phyloP scores from a whole-genome alignment of 805 yeast species.

The Lipomyces japonicus region DNA sequence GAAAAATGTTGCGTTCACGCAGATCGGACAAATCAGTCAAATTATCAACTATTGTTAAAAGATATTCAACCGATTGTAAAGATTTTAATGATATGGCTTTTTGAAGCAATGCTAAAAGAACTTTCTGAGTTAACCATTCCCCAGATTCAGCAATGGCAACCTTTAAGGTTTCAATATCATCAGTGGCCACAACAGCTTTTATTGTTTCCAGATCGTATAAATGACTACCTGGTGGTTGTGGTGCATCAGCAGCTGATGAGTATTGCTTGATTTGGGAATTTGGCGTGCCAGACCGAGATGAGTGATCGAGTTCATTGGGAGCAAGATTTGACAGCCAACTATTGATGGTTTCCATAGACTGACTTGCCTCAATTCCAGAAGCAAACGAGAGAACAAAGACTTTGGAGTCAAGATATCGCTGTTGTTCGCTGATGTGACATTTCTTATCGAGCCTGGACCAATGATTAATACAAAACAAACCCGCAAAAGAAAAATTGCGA shows the following conservation, averaged over 20 bases:
- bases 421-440: conserved; percentile 56
- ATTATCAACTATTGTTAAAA: conserved; percentile 50
- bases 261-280: not conserved
- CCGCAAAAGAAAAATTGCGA: not conserved
- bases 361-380: conserved; percentile 58
- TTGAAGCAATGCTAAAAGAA: conserved; percentile 56
- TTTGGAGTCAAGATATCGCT: conserved; percentile 58
- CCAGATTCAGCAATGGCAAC: conserved; percentile 38
- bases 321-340: conserved; percentile 52
- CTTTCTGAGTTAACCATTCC: conserved; percentile 10
- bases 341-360: conserved; percentile 52
- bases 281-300: conserved; percentile 1
- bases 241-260: conserved; percentile 7
- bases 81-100: conserved; percentile 59
- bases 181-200: conserved; percentile 38
- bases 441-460: conserved; percentile 73
- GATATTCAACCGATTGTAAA: conserved; percentile 52
- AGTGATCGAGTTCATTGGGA: conserved; percentile 36
- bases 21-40: conserved; percentile 67
- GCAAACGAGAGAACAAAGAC: conserved; percentile 75
- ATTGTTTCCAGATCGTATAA: conserved; percentile 21
- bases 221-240: too few species aligned
- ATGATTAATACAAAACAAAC: conserved; percentile 1
- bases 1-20: conserved; percentile 78
- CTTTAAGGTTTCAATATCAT: conserved; percentile 47